phyloP scores from a whole-genome alignment of 129 eudicot species.

The Flaveria robusta region DNA sequence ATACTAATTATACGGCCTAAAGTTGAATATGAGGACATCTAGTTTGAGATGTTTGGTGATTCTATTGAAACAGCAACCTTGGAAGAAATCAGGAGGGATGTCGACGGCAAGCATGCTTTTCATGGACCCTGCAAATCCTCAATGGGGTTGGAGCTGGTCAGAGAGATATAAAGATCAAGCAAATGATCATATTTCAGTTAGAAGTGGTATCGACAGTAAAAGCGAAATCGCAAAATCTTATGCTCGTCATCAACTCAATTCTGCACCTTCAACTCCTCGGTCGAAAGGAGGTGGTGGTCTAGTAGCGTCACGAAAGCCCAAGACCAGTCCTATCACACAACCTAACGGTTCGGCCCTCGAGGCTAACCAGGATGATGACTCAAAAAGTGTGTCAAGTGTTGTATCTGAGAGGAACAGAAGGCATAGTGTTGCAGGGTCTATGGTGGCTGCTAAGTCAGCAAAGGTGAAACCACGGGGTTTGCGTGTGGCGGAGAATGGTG shows the following conservation, averaged over 20 bases:
- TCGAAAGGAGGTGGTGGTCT: constrained; percentile 42
- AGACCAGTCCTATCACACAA: constrained; percentile 53
- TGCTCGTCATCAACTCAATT: constrained; percentile 76
- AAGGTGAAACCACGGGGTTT: constrained; percentile 55
- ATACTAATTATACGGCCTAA: not conserved
- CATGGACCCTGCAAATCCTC: constrained; percentile 92
- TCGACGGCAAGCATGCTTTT: constrained; percentile 57
- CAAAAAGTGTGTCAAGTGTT: constrained; percentile 62
- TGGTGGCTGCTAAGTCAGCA: constrained; percentile 69
- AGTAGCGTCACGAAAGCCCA: constrained; percentile 41
- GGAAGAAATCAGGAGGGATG: constrained; percentile 71
- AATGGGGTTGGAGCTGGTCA: constrained; percentile 99
- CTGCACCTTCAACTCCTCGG: constrained; percentile 56
- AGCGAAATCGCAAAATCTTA: constrained; percentile 76
- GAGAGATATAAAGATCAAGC: constrained; percentile 61
- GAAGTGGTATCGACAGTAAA: constrained; percentile 36
- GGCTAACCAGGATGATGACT: constrained; percentile 43
- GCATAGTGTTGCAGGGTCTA: constrained; percentile 67
- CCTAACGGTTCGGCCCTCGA: constrained; percentile 41
- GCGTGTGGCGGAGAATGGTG: constrained; percentile 45
- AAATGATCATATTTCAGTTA: constrained; percentile 48
- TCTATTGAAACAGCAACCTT: constrained; percentile 59
- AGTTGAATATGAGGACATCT: not conserved
- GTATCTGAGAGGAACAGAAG: constrained; percentile 72
- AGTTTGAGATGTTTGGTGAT: constrained; percentile 1